phyloP scores from a whole-genome alignment of 352 stramenopile genomes.

The Phytopythium vexans region DNA sequence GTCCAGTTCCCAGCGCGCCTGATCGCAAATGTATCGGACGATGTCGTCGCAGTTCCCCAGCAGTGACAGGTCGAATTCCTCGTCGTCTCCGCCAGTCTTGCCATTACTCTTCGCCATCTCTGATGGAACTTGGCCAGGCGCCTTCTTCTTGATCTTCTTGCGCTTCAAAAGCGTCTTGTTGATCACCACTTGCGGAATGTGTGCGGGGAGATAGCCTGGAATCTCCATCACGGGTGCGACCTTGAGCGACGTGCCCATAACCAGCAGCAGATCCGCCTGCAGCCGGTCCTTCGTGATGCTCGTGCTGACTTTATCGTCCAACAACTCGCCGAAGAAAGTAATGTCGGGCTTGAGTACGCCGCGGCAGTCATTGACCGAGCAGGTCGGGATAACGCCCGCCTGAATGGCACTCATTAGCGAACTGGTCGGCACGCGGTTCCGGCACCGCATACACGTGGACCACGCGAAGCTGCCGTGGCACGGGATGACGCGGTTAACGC shows the following conservation, averaged over 20 bases:
- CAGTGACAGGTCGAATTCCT: constrained; percentile 80
- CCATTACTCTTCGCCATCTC: constrained; percentile 12
- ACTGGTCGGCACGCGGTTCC: constrained; percentile 42
- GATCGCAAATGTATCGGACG: constrained; percentile 58
- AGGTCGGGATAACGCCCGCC: constrained; percentile 71
- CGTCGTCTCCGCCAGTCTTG: constrained; percentile 26
- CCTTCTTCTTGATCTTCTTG: constrained; percentile 57
- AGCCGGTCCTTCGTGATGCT: constrained; percentile 67
- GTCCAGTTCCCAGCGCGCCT: constrained; percentile 46
- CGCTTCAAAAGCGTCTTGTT: constrained; percentile 88
- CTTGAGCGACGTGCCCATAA: constrained; percentile 97
- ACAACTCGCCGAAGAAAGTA: constrained; percentile 96
- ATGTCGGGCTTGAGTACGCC: constrained; percentile 97
- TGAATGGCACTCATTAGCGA: constrained; percentile 73
- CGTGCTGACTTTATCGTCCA: constrained; percentile 87
- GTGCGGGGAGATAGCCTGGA: constrained; percentile 70
- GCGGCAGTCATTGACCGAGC: constrained; percentile 62
- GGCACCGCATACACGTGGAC: constrained; percentile 90
- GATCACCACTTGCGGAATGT: constrained; percentile 88
- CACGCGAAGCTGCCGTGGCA: constrained; percentile 93
- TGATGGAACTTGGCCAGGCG: neutral
- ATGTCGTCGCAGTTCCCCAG: constrained; percentile 81
- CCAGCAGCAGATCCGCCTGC: constrained; percentile 93
- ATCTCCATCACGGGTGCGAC: constrained; percentile 95
- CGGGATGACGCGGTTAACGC: constrained; percentile 91